Conservation (phyloP, 208 protist genomes). For the Crithidia brevicula region DNA sequence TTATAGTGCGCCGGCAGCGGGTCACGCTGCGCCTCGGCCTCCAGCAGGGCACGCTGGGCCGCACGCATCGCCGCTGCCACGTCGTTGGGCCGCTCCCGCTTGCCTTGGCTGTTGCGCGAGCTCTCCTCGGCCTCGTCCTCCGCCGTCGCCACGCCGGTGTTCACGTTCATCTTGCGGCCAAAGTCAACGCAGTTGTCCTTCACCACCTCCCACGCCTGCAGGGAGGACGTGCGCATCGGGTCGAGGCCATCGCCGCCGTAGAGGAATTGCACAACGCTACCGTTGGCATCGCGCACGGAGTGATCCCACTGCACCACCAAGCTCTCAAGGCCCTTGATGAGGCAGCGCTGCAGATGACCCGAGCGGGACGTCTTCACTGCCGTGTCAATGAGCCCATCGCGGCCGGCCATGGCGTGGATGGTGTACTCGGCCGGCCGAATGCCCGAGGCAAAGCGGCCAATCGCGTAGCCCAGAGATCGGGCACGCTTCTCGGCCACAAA, state of each 20-base stretch:
- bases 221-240: conserved; percentile 92
- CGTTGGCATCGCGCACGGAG: conserved; percentile 95
- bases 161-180: conserved; percentile 58
- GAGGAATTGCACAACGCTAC: conserved; percentile 96
- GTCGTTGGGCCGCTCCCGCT: conserved; percentile 34
- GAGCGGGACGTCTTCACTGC: conserved; percentile 99
- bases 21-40: conserved; percentile 47
- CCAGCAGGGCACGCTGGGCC: conserved; percentile 35
- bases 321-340: conserved; percentile 97
- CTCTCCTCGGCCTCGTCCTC: conserved; percentile 32
- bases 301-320: conserved; percentile 95
- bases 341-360: conserved; percentile 98
- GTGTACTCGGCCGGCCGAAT: conserved; percentile 99
- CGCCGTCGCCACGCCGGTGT: conserved; percentile 38
- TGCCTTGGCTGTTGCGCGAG: conserved; percentile 26
- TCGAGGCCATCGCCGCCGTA: conserved; percentile 99
- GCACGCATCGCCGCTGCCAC: conserved; percentile 37
- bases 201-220: conserved; percentile 93
- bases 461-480: conserved; percentile 90
- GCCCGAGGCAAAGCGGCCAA: conserved; percentile 98
- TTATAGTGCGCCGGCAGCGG: conserved; percentile 60
- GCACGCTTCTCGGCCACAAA: conserved; percentile 75
- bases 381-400: conserved; percentile 99
- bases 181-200: conserved; percentile 85
- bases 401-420: conserved; percentile 99